These are phyloP conservation scores for Lentinula boryana DNA, from an alignment of 768 basidiomycete genomes.

Conservation along the genomic window DNA sequence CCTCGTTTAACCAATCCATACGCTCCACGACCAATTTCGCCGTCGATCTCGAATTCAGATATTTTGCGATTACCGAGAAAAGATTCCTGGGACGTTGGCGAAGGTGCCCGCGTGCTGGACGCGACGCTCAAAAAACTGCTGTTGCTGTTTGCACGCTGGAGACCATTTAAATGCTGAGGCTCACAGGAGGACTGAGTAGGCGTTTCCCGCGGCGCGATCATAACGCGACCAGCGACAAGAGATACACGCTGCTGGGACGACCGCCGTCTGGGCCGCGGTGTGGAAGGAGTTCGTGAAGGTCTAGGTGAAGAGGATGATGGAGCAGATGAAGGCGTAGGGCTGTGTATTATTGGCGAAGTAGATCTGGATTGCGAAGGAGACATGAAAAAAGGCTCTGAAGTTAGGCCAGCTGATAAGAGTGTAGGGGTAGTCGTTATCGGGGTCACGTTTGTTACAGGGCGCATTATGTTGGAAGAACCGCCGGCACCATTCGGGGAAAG, in stretches of 20 bases:
- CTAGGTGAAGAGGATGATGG: conserved; percentile 17
- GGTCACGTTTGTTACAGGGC: conserved; percentile 11
- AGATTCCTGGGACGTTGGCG: conserved; percentile 38
- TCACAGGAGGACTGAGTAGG: conserved; percentile 44
- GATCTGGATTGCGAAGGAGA: conserved; percentile 27
- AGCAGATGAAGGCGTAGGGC: conserved; percentile 10
- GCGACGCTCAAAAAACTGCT: conserved; percentile 58
- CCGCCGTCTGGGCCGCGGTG: conserved; percentile 62
- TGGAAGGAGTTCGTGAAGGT: conserved; percentile 38
- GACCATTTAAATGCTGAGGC: conserved; percentile 51
- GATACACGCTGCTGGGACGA: conserved; percentile 85
- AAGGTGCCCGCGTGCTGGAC: conserved; percentile 57
- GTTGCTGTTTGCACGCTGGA: conserved; percentile 59
- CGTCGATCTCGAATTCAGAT: conserved; percentile 79
- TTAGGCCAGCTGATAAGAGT: conserved; percentile 19
- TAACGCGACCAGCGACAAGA: conserved; percentile 75
- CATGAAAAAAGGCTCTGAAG: conserved; percentile 19
- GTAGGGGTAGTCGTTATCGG: conserved; percentile 6
- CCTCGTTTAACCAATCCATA: conserved; percentile 94
- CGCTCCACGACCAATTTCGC: conserved; percentile 89
- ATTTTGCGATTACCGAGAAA: conserved; percentile 68
- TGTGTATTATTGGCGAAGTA: neutral
- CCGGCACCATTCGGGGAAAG: conserved; percentile 3
- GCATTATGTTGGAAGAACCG: conserved; percentile 8
- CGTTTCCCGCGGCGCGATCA: conserved; percentile 70